Conservation (phyloP, 805 yeast species). For the Suhomyces prunicola region DNA sequence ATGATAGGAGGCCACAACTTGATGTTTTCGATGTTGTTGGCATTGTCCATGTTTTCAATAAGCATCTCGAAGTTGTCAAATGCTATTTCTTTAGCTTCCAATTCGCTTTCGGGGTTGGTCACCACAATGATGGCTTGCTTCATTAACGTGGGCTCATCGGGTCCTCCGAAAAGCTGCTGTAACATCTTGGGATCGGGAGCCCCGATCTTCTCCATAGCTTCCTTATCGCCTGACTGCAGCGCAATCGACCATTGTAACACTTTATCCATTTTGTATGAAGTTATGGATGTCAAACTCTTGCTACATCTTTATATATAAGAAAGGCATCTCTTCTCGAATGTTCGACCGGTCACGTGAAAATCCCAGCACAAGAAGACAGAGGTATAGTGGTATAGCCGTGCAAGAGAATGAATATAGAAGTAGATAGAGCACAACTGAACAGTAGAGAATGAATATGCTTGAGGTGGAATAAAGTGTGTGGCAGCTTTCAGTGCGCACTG, state of each 20-base stretch:
- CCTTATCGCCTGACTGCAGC: constrained; percentile 68
- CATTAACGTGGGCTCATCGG: constrained; percentile 91
- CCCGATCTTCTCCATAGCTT: constrained; percentile 60
- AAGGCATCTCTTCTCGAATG: background rate
- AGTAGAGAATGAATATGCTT: background rate
- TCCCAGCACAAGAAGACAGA: background rate
- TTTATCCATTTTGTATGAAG: constrained; percentile 65
- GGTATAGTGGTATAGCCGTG: too few species aligned
- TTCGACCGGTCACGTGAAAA: background rate
- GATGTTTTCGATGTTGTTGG: constrained; percentile 83
- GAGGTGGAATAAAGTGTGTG: background rate
- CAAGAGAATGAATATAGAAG: too few species aligned
- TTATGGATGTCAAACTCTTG: background rate
- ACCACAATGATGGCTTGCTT: constrained; percentile 66
- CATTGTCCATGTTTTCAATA: constrained; percentile 90
- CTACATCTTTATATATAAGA: background rate
- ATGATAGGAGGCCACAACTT: constrained; percentile 76
- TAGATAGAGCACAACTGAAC: background rate
- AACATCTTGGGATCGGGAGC: constrained; percentile 77
- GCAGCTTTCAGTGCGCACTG: background rate
- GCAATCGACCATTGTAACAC: constrained; percentile 89
- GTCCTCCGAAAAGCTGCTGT: constrained; percentile 71
- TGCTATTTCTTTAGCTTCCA: constrained; percentile 68
- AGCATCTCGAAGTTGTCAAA: constrained; percentile 91
- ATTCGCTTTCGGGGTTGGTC: constrained; percentile 51